Conservation (phyloP, 1,139 yeast genomes). For the Saccharomyces hybrid region DNA sequence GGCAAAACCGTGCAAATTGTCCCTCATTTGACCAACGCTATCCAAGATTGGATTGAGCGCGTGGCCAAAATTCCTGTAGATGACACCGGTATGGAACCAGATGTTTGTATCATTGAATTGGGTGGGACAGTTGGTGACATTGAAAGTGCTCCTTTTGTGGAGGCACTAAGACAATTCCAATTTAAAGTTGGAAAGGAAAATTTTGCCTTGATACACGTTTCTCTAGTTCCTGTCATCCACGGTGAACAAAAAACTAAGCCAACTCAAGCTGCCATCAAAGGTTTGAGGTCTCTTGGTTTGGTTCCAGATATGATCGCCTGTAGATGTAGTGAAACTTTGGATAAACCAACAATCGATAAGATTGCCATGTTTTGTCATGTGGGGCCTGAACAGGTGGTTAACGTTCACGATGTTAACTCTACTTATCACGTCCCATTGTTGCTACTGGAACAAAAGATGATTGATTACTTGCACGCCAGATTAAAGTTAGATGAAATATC, state of each 20-base stretch:
- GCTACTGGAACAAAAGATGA: slow-evolving; percentile 78
- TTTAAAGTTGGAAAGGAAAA: slow-evolving; percentile 91
- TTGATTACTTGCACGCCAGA: slow-evolving; percentile 65
- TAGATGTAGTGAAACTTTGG: slow-evolving; percentile 83
- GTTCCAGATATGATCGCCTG: slow-evolving; percentile 97
- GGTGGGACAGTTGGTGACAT: slow-evolving; percentile 99
- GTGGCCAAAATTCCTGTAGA: slow-evolving; percentile 92
- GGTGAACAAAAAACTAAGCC: slow-evolving; percentile 99
- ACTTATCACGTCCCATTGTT: slow-evolving; percentile 95
- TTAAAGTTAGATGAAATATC: slow-evolving; percentile 49
- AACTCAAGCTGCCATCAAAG: slow-evolving; percentile 97
- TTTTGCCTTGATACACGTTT: slow-evolving; percentile 93
- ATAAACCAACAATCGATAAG: slow-evolving; percentile 77
- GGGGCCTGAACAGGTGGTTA: slow-evolving; percentile 93
- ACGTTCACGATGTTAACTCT: slow-evolving; percentile 93
- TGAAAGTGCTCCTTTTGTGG: slow-evolving; percentile 97
- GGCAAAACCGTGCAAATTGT: slow-evolving; percentile 99
- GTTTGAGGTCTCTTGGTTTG: slow-evolving; percentile 88
- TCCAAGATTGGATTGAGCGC: slow-evolving; percentile 97
- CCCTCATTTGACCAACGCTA: slow-evolving; percentile 94
- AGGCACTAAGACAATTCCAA: slow-evolving; percentile 97
- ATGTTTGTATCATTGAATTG: slow-evolving; percentile 89
- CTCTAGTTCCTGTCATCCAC: slow-evolving; percentile 92
- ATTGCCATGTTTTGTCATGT: slow-evolving; percentile 99
- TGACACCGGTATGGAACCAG: slow-evolving; percentile 80